Evolutionary conservation across 1,139 yeast genomes (phyloP).

Genomic region (Meyerozyma carpophila): DNA sequence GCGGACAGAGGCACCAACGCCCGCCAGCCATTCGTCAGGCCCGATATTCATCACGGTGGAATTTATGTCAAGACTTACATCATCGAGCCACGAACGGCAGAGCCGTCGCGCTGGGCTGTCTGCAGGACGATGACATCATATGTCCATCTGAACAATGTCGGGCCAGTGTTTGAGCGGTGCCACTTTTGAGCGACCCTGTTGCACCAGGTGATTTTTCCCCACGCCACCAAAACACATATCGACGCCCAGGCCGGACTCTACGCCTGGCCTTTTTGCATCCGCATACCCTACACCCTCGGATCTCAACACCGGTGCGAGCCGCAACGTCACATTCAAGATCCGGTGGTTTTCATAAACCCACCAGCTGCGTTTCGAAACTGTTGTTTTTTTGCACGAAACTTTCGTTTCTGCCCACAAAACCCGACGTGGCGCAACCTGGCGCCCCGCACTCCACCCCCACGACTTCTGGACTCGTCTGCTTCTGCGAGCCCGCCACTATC

Average conservation of each 20-base stretch:
- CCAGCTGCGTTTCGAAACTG: too few relatives aligned
- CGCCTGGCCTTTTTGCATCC: too few relatives aligned
- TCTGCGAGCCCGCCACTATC: background rate
- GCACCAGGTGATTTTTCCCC: background rate
- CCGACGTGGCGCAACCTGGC: background rate
- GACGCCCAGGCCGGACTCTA: too few relatives aligned
- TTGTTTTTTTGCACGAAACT: too few relatives aligned
- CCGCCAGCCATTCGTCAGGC: background rate
- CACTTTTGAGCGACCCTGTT: background rate
- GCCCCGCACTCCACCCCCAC: background rate
- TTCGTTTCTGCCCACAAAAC: background rate
- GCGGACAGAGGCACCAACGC: background rate
- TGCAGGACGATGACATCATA: constrained; percentile 1
- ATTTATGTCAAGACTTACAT: background rate
- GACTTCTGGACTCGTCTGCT: background rate
- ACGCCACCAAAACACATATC: background rate
- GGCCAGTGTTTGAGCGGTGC: background rate
- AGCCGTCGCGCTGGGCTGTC: background rate
- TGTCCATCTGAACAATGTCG: background rate
- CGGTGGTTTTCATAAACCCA: too few relatives aligned
- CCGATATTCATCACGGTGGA: background rate
- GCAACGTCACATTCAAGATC: too few relatives aligned
- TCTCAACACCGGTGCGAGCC: too few relatives aligned
- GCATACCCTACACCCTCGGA: too few relatives aligned
- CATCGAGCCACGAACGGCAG: background rate